A percentile compares a stretch with the other conserved stretches of the same genome.
These are phyloP conservation scores for Monilinia fructicola DNA, from an alignment of 2,329 filamentous ascomycete species.

Conservation along the genomic window DNA sequence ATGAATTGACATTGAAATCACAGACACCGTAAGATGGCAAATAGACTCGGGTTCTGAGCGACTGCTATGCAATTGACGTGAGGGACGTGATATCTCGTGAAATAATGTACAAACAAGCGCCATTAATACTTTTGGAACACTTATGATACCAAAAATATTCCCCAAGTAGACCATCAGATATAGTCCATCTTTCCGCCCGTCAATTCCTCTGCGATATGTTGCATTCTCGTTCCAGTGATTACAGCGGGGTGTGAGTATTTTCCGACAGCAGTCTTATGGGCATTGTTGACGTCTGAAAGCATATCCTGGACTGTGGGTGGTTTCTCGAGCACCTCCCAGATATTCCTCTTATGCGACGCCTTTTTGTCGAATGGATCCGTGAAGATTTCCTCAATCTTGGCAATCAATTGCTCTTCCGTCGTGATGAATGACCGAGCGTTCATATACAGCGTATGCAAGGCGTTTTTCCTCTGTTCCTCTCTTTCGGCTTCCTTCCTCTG, in stretches of 20 bases:
- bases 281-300: constrained; percentile 42
- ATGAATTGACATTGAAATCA: not conserved
- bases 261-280: constrained; percentile 40
- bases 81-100: not conserved
- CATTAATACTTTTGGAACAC: not conserved
- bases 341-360: constrained; percentile 29
- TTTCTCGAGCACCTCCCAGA: constrained; percentile 36
- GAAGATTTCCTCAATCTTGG: constrained; percentile 75
- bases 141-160: constrained; percentile 10
- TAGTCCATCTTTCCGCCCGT: constrained; percentile 62
- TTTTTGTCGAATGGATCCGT: constrained; percentile 41
- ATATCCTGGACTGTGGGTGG: constrained; percentile 52
- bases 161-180: not conserved
- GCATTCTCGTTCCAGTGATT: constrained; percentile 57
- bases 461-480: constrained; percentile 62
- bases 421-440: constrained; percentile 86
- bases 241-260: constrained; percentile 35
- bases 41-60: constrained; percentile 1
- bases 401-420: constrained; percentile 72
- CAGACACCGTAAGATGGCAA: not conserved
- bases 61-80: not conserved
- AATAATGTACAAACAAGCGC: constrained; percentile 4
- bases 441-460: constrained; percentile 85
- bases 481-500: constrained; percentile 50
- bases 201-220: constrained; percentile 64